Evolutionary conservation across 306 rosid species (phyloP), one percentile per base, ranked within the genome.

Genomic region (Nissolia schottii): DNA sequence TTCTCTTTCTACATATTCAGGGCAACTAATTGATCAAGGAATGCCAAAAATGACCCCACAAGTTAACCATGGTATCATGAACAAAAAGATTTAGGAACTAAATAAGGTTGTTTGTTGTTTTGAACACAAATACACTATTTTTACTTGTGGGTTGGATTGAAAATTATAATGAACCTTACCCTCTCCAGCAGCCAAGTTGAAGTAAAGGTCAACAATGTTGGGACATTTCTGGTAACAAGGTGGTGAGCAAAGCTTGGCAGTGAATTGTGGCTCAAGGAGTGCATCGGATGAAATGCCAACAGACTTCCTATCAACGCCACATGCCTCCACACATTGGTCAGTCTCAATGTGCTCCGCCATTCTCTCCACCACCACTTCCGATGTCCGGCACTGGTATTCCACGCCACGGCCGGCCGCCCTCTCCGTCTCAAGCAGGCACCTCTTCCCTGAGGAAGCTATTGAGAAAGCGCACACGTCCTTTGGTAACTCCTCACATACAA

Each of bases 221-320:
- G 92, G 89, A 63, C 98, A 92, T 7, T 85, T 75, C 3, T 83
- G 81, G 87, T 80, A 85, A 61, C 98, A 90, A 53, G 82, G 15
- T 1, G 90, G 88, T 0, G 96, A 75, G 68, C 98, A 92, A 46
- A 92, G 92, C 64, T 79, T 88, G 32, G 86, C 45, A 11, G 88
- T 86, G 83, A 92, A 86, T 9, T 81, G 86, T 35, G 92, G 86
- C 70, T 92, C 98, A 57, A 92, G 92, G 3, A 92, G 79, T 3
- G 92, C 75, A 45, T 92, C 98, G 0, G 98, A 92, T 3, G 98
- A 90, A 45, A 92, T 86, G 0, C 98, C 98, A 43, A 90, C 87
- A 1, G 81, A 80, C 29, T 76, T 85, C 23, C 98, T 70, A 24
- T 92, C 90, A 60, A 88, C 85, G 0, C 98, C 98, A 50, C 98